Conservation (phyloP, 495 filamentous ascomycete species). For the Pyronema omphalodes region DNA sequence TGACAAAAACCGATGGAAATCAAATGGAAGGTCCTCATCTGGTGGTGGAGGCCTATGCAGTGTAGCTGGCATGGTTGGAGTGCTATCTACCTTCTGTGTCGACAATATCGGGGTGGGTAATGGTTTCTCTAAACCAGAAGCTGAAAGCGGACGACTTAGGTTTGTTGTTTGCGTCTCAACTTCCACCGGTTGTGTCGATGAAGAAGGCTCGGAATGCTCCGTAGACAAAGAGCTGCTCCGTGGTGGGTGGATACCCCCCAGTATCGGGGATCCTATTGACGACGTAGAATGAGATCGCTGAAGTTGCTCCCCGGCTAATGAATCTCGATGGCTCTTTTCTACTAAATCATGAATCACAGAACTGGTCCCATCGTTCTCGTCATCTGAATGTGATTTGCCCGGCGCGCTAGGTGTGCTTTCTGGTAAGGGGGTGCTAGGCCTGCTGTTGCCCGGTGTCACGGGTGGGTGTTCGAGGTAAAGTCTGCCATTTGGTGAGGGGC, state of each 20-base stretch:
- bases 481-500: conserved; percentile 15
- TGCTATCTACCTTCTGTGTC: conserved; percentile 13
- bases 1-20: conserved; percentile 93
- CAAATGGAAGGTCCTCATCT: conserved; percentile 75
- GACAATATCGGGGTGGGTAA: background rate
- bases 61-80: conserved; percentile 36
- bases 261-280: conserved; percentile 25
- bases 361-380: conserved; percentile 48
- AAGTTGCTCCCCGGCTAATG: conserved; percentile 6
- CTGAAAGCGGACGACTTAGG: background rate
- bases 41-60: conserved; percentile 54
- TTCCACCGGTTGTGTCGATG: background rate
- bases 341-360: conserved; percentile 93
- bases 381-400: conserved; percentile 28
- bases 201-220: background rate
- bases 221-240: background rate
- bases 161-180: background rate
- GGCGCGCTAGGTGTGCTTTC: conserved; percentile 6
- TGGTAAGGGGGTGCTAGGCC: conserved; percentile 14
- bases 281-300: conserved; percentile 14
- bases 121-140: background rate
- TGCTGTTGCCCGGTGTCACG: conserved; percentile 33
- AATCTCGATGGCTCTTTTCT: conserved; percentile 35
- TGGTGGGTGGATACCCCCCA: conserved; percentile 19
- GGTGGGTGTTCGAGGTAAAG: conserved; percentile 46